A percentile compares a stretch with the other conserved stretches of the same genome.
Evolutionary conservation across 179 eudicot species (phyloP).

Genomic region (Gypsophila paniculata): DNA sequence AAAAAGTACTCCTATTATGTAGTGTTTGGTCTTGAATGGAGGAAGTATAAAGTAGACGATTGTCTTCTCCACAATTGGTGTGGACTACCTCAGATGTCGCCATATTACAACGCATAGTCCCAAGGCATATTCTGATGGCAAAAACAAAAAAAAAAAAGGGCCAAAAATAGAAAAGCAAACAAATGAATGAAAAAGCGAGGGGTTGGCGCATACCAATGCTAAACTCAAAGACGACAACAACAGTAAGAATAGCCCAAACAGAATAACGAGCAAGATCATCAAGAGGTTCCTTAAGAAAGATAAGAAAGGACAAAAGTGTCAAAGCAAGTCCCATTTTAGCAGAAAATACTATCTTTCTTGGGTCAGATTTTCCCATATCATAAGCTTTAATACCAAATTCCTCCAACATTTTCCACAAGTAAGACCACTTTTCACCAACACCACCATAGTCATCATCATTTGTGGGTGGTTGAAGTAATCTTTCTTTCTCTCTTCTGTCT

Average conservation of each 20-base stretch:
- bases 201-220: slow-evolving; percentile 55
- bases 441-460: slow-evolving; percentile 27
- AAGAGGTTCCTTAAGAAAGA: slow-evolving; percentile 44
- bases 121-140: too few relatives aligned
- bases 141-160: too few relatives aligned
- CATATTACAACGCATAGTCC: too few relatives aligned
- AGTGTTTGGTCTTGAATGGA: too few relatives aligned
- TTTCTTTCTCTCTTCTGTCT: slow-evolving; percentile 29
- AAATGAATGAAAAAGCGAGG: neutral
- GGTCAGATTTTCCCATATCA: slow-evolving; percentile 47
- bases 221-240: slow-evolving; percentile 53
- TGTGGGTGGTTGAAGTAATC: slow-evolving; percentile 2
- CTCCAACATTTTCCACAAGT: slow-evolving; percentile 15
- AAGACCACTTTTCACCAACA: too few relatives aligned
- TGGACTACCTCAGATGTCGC: too few relatives aligned
- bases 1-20: too few relatives aligned
- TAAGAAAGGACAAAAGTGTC: slow-evolving; percentile 34
- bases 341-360: slow-evolving; percentile 41
- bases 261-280: slow-evolving; percentile 36
- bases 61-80: too few relatives aligned
- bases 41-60: too few relatives aligned
- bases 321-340: slow-evolving; percentile 50
- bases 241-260: slow-evolving; percentile 57
- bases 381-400: slow-evolving; percentile 21
- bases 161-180: neutral